These are phyloP conservation scores for Cochlearia excelsa DNA, from an alignment of 345 rosid species.

Conservation along the genomic window DNA sequence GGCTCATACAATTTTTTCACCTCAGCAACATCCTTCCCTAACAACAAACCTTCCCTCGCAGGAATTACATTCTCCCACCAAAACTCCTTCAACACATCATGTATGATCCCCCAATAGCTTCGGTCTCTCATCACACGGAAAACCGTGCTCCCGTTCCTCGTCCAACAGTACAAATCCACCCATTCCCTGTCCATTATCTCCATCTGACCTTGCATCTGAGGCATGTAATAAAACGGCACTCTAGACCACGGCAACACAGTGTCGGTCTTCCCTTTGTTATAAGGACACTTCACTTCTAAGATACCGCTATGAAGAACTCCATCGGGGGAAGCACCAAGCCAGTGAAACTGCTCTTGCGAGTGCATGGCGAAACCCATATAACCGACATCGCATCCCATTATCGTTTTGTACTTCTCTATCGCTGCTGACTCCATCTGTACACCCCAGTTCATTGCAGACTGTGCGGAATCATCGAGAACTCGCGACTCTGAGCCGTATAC, in stretches of 20 bases:
- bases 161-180: constrained; percentile 93
- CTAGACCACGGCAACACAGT: constrained; percentile 74
- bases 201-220: constrained; percentile 95
- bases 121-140: constrained; percentile 67
- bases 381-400: constrained; percentile 69
- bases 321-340: constrained; percentile 97
- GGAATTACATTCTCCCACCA: constrained; percentile 94
- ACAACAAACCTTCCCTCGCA: constrained; percentile 61
- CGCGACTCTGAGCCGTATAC: constrained; percentile 50
- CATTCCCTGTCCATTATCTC: constrained; percentile 90
- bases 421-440: constrained; percentile 70
- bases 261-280: constrained; percentile 88
- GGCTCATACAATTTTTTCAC: constrained; percentile 52
- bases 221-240: constrained; percentile 88
- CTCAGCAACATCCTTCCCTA: constrained; percentile 46
- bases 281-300: constrained; percentile 91
- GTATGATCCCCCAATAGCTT: constrained; percentile 66
- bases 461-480: constrained; percentile 37
- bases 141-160: constrained; percentile 77
- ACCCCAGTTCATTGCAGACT: constrained; percentile 82
- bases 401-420: constrained; percentile 62
- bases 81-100: constrained; percentile 62
- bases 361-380: constrained; percentile 77
- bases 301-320: constrained; percentile 79
- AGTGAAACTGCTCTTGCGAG: constrained; percentile 48